Base-by-base conservation (phyloP, 208 protist species). In the Acanthamoeba triangularis region DNA sequence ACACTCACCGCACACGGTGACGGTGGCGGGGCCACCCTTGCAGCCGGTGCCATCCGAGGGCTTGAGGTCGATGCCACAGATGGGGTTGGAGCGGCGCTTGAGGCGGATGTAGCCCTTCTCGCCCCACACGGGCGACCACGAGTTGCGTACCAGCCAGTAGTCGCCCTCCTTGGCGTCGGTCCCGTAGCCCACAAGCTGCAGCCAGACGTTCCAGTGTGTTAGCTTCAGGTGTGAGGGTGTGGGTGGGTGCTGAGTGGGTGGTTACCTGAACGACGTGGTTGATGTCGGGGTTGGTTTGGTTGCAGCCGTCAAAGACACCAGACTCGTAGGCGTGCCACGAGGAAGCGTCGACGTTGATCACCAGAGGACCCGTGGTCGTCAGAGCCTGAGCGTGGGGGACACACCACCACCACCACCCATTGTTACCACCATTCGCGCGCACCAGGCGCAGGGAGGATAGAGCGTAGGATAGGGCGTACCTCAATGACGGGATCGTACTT, bases 1-100 rank as follows among this genome's bases (percentile, higher is more conserved):
- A 61, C 98, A 98, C 96, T 97, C 97, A 25, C 98, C 98, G 90
- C 98, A 98, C 23, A 97, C 97, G 92, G 95, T 96, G 54, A 96
- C 96, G 14, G 96, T 84, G 72, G 97, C 87, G n/a, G 97, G 96
- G 56, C 98, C 98, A 54, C 97, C 96, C 52, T 98, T 97, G 96
- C 98, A 98, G 35, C 97, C 98, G 61, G 95, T 95, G n/a, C 98
- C 97, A 30, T 96, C 96, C 85, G 97, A 96, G 25, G 52, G 56
- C 54, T 28, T 78, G n/a, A 47, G 74, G 78, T 88, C 84, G 33
- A 69, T 41, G 16, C 84, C 84, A 54, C 84, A 91, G 0, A 30
- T 37, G 35, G 84, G 84, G 93, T 93, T 96, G 37, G 41, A 33
- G 23, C 96, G 95, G 78, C 56, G 5, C 11, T 25, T 11, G 5